Evolutionary conservation across 345 rosid genomes (phyloP), one percentile per base, ranked within the genome.

Genomic region (Gossypium anomalum): DNA sequence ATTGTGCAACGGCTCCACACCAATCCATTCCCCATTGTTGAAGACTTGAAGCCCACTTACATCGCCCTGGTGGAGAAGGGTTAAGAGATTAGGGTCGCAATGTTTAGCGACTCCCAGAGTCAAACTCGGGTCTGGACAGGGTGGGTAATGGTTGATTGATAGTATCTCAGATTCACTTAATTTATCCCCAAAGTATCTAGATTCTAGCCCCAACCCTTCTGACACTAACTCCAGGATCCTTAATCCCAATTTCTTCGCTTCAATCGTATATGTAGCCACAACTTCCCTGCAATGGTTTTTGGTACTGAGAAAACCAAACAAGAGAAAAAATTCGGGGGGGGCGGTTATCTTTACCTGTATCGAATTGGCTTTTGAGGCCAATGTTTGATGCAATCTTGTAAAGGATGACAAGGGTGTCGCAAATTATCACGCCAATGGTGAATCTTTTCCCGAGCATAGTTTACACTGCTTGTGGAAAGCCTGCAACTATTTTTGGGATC

Each of bases 101-200:
- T 82, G 85, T 48, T 57, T 72, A 14, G 78, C 56, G 22, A 75
- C 4, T 67, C 85, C 87, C 8, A 84, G 52, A 43, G 80, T 75
- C 71, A 84, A 71, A 23, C 81, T 78, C 52, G 86, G 85, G 8
- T 84, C 74, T 4, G 83, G 84, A 64, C 84, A 83, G 1, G 86
- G 76, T 2, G 82, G 85, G 49, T 78, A 76, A 76, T 73, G 27
- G 59, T 83, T 79, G 7, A 78, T 43, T 3, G 47, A 15, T 62
- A 79, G 11, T 17, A 55, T 1, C 19, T 25, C 47, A 7, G 6
- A 69, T 76, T 56, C 63, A 29, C 63, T 68, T 34, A 74, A 34
- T 27, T 63, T 63, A 43, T 58, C 67, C 17, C 27, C 23, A 2
- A 86, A 77, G 56, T 71, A 80, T 3, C 76, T 76, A 3, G 8